These are phyloP conservation scores for Noccaea bulbosa DNA, from an alignment of 345 rosid genomes.

Conservation along the genomic window DNA sequence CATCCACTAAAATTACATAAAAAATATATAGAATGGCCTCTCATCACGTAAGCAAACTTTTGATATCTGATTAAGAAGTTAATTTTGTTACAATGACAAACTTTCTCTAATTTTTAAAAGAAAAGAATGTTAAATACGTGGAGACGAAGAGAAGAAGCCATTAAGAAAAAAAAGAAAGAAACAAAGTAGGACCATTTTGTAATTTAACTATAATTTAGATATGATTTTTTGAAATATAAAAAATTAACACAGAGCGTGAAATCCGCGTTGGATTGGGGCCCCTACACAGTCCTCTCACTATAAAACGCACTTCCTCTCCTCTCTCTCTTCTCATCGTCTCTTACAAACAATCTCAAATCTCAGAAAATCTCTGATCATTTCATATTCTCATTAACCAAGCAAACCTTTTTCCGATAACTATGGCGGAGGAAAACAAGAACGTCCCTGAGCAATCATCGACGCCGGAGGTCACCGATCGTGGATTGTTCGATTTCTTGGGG, in stretches of 20 bases:
- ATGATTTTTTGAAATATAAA: neutral
- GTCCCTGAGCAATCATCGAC: conserved; percentile 48
- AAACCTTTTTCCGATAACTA: conserved; percentile 9
- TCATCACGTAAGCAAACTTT: conserved; percentile 35
- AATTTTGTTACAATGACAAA: neutral
- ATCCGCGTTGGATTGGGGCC: conserved; percentile 41
- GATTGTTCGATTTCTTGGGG: conserved; percentile 77
- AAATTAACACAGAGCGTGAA: conserved; percentile 33
- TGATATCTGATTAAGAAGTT: neutral
- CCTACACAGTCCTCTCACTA: conserved; percentile 6
- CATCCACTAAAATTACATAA: neutral
- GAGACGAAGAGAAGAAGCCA: conserved; percentile 1
- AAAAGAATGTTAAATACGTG: conserved; percentile 4
- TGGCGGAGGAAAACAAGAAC: conserved; percentile 64
- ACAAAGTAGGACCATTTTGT: neutral
- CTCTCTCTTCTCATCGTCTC: neutral
- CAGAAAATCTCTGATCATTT: conserved; percentile 4
- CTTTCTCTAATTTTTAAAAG: neutral
- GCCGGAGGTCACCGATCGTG: conserved; percentile 69
- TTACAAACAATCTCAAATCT: neutral
- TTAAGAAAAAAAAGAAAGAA: neutral
- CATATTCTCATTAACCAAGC: neutral
- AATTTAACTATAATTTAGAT: neutral
- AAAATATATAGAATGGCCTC: conserved; percentile 10
- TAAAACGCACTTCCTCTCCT: conserved; percentile 26